Base-by-base conservation (phyloP, 441 rosid genomes). In the Brassica balearica region DNA sequence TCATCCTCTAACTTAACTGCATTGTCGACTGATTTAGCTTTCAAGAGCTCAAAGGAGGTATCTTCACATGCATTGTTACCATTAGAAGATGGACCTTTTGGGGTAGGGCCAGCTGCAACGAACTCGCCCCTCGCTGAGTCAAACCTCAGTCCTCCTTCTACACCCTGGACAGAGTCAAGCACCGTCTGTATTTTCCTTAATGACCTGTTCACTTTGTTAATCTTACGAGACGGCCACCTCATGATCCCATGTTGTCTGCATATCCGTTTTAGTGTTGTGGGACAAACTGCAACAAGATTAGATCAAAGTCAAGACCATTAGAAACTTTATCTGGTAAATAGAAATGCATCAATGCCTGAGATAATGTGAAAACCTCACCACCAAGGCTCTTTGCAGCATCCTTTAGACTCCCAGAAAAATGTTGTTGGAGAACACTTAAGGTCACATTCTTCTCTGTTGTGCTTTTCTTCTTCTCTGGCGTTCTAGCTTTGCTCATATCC, bases 321-420 rank as follows among this genome's bases (percentile, higher is more conserved):
- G 67, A 65, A 11, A 59, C 4, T 59, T 27, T 23, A 61, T 74
- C 1, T 27, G 6, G 11, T 69, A 53, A 36, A 2, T 27, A 6
- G 55, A 68, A 9, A 41, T 41, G 48, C 48, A 41, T 10, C n/a
- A 4, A 41, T 41, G 48, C 48, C n/a, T 3, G 48, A 41, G 48
- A 10, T 2, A 29, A 66, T 64, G 62, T 56, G 7, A 4, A 63
- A 77, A 19, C 32, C 90, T 88, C 79, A 94, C 98, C 97, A 15
- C 98, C 98, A 78, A 92, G 89, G 87, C 90, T 87, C 83, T 90
- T 94, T 41, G 97, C 97, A 72, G 98, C 98, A 84, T 92, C 93
- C 85, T 94, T 94, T 61, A 94, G 91, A 84, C 97, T 94, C 77
- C 95, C 96, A 27, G 96, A 85, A 78, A 92, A 94, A 79, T 92